Evolutionary conservation across 2,329 filamentous ascomycete genomes (phyloP), one percentile per base, ranked within the genome.

Genomic region (Monosporascus sp.): DNA sequence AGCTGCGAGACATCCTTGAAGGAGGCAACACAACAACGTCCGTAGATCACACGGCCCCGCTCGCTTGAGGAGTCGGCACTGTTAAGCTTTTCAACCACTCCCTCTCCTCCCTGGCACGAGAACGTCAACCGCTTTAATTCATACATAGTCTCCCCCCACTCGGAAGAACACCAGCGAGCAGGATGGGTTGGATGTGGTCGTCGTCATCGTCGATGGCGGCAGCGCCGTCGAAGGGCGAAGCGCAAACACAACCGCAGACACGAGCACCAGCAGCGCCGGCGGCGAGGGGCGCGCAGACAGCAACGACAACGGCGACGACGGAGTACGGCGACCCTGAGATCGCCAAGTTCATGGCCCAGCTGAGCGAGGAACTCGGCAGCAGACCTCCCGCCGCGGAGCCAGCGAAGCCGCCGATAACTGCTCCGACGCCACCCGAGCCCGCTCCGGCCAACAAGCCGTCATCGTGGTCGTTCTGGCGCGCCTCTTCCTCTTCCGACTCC

Each of bases 161-260:
- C 28, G 3, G 28, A 31, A 31, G 28, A n/a, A 50, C 35, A 52
- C 8, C 28, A n/a, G 47, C 35, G 22, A 46, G 14, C 50, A 59
- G 55, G n/a, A 86, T 86, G 83, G 82, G 81, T 59, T 86, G 83
- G 83, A 72, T 84, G 57, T 86, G 81, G 80, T 73, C 78, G 55
- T 73, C 71, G 55, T 73, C 71, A 6, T 58, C 69, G n/a, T 62
- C 72, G 26, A 37, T 61, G 40, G 46, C 65, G n/a, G 48, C 60
- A 11, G 31, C 61, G 43, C 45, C 65, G 18, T 48, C 60, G 17
- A 67, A 68, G 59, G 26, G 24, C 22, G 20, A 46, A 46, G 24
- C 20, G 9, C 31, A 11, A 31, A 31, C 49, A 8, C 20, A 11
- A 26, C 41, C 38, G 2, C 18, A 41, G 38, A 41, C 38, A 41